phyloP scores from a whole-genome alignment of 345 rosid genomes.

The Moricandia arvensis region DNA sequence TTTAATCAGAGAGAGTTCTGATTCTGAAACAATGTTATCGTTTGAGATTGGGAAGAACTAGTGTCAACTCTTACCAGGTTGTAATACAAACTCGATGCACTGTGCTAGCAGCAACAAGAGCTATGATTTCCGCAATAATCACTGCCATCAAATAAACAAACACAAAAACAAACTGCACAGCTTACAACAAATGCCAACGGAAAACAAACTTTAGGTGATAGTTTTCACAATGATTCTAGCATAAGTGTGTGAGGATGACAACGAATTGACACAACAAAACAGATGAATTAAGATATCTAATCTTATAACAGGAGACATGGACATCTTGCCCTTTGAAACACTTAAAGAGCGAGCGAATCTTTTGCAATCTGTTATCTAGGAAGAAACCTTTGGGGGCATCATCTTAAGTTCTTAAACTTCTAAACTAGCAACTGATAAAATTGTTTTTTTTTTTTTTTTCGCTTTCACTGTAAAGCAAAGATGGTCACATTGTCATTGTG shows the following conservation, averaged over 20 bases:
- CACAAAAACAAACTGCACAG: neutral
- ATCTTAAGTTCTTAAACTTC: neutral
- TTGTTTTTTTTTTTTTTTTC: no score
- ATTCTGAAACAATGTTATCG: neutral
- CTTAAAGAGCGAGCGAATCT: no score
- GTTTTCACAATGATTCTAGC: neutral
- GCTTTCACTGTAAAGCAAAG: neutral
- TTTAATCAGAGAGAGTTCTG: neutral
- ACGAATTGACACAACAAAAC: neutral
- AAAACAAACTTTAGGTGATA: neutral
- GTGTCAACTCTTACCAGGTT: constrained; percentile 55
- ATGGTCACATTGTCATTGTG: constrained; percentile 37
- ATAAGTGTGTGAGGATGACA: neutral
- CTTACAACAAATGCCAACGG: neutral
- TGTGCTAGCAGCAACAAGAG: constrained; percentile 72
- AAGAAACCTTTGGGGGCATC: neutral
- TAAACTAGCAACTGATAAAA: neutral
- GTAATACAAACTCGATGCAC: constrained; percentile 83
- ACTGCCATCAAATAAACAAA: constrained; percentile 46
- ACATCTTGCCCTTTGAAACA: no score
- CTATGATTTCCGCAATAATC: constrained; percentile 60
- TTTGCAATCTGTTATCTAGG: neutral
- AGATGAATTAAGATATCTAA: neutral
- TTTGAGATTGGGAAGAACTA: neutral
- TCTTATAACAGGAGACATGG: neutral